Evolutionary conservation across 345 rosid genomes (phyloP).

Genomic region (Sapria himalayana): DNA sequence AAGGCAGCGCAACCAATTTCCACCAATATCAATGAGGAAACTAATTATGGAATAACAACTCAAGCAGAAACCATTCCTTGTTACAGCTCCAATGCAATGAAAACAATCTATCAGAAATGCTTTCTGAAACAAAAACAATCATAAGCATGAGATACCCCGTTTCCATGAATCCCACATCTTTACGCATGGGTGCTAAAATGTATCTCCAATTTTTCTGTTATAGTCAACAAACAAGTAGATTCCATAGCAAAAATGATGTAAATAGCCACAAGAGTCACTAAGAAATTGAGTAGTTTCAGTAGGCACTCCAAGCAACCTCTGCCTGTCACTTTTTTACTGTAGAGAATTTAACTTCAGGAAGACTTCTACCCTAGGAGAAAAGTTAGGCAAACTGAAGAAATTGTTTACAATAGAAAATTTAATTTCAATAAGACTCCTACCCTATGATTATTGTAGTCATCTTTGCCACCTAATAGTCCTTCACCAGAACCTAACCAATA

Average conservation of each 20-base stretch:
- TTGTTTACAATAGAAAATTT: too few relatives aligned
- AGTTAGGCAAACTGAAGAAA: too few relatives aligned
- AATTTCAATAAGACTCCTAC: too few relatives aligned
- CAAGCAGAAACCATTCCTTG: slow-evolving; percentile 84
- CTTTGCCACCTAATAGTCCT: too few relatives aligned
- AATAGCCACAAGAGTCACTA: slow-evolving; percentile 56
- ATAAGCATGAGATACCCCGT: slow-evolving; percentile 77
- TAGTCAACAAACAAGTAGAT: slow-evolving; percentile 81
- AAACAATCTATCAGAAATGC: slow-evolving; percentile 36
- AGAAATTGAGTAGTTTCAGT: slow-evolving; percentile 62
- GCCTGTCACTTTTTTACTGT: too few relatives aligned
- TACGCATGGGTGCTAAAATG: slow-evolving; percentile 12
- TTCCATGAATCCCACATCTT: slow-evolving; percentile 17
- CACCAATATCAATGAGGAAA: slow-evolving; percentile 64
- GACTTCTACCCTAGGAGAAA: too few relatives aligned
- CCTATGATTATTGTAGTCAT: too few relatives aligned
- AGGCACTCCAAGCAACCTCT: slow-evolving; percentile 65
- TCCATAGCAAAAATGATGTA: slow-evolving; percentile 86
- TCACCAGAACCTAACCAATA: too few relatives aligned
- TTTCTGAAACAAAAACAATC: slow-evolving; percentile 33
- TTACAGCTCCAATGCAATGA: slow-evolving; percentile 63
- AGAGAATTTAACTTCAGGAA: too few relatives aligned
- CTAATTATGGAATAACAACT: slow-evolving; percentile 74
- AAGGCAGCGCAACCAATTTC: slow-evolving; percentile 86
- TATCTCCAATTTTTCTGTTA: slow-evolving; percentile 17